phyloP scores from a whole-genome alignment of 192 early-diverging fungal genomes.

The Entomortierella lignicola region DNA sequence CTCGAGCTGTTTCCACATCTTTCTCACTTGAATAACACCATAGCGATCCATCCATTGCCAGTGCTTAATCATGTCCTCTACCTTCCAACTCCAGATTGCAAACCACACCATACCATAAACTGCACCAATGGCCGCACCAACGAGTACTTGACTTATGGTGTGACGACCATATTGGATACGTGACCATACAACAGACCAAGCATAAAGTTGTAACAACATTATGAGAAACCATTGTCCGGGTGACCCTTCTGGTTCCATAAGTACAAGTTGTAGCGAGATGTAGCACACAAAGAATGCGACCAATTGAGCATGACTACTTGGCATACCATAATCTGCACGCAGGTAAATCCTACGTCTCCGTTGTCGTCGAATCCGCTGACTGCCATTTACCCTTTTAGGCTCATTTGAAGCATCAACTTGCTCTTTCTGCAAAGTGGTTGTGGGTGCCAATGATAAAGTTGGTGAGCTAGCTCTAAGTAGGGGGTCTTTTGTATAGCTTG shows the following conservation, averaged over 20 bases:
- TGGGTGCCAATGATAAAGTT: slow-evolving; percentile 31
- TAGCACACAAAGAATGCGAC: slow-evolving; percentile 74
- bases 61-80: slow-evolving; percentile 53
- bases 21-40: slow-evolving; percentile 49
- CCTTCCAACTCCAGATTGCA: slow-evolving; percentile 50
- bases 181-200: slow-evolving; percentile 56
- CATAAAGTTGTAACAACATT: slow-evolving; percentile 45
- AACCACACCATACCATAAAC: slow-evolving; percentile 52
- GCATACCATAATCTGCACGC: slow-evolving; percentile 77
- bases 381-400: slow-evolving; percentile 14
- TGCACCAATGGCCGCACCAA: slow-evolving; percentile 42
- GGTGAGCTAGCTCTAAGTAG: slow-evolving; percentile 20
- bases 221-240: slow-evolving; percentile 52
- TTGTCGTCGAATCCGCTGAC: slow-evolving; percentile 38
- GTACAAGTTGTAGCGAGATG: slow-evolving; percentile 50
- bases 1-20: slow-evolving; percentile 50
- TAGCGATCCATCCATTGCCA: slow-evolving; percentile 56
- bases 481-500: background rate
- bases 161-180: slow-evolving; percentile 54
- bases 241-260: slow-evolving; percentile 50
- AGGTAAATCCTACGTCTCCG: slow-evolving; percentile 36
- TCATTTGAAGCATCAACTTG: slow-evolving; percentile 34
- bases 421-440: slow-evolving; percentile 37
- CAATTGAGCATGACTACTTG: slow-evolving; percentile 75
- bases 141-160: slow-evolving; percentile 49